Percentiles rank a stretch among this genome's conserved stretches.
Conservation (phyloP, 306 rosid genomes). For the Spatholobus suberectus region DNA sequence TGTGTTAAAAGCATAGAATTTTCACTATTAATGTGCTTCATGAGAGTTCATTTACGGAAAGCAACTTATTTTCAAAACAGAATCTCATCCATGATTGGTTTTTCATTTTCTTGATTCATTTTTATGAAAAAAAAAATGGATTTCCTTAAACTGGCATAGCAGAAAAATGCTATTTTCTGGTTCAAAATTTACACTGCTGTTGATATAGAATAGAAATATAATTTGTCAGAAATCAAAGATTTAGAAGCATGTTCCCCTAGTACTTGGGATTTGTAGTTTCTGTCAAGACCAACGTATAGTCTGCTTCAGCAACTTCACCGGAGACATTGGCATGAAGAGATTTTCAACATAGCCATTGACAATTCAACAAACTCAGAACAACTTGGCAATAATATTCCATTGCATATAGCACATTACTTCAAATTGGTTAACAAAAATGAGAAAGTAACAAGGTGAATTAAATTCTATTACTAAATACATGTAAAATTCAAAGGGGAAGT, state of each 20-base stretch:
- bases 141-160: background rate
- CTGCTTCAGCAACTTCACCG: background rate
- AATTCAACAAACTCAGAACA: background rate
- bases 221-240: background rate
- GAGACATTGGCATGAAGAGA: background rate
- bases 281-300: background rate
- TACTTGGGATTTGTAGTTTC: background rate
- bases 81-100: background rate
- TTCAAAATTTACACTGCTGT: background rate
- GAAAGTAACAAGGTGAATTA: background rate
- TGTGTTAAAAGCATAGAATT: background rate
- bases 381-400: background rate
- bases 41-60: background rate
- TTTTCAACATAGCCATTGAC: conserved; percentile 2
- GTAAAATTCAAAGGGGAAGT: background rate
- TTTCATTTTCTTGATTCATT: too few species aligned
- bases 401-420: background rate
- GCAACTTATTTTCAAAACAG: background rate
- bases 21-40: background rate
- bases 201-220: background rate
- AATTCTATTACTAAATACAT: conserved; percentile 1
- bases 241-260: background rate
- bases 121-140: background rate
- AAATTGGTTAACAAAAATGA: background rate
- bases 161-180: background rate